A percentile compares a stretch with the other conserved stretches of the same genome.
Conservation (phyloP, 352 stramenopile species). For the Globisporangium spinosum region DNA sequence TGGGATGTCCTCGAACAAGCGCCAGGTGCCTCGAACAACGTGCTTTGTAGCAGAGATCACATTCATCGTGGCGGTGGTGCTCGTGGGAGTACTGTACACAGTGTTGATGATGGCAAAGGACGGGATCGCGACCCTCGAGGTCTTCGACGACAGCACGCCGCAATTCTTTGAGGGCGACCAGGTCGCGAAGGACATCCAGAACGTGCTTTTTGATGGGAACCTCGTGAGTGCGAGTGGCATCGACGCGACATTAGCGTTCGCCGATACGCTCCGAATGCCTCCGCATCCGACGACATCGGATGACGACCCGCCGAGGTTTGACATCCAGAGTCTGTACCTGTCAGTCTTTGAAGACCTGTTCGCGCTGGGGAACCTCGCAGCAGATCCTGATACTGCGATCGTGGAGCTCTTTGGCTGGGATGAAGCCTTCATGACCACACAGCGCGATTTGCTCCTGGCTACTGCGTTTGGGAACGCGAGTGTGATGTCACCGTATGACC, state of each 20-base stretch:
- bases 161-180: conserved; percentile 25
- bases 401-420: conserved; percentile 54
- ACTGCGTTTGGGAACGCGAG: conserved; percentile 40
- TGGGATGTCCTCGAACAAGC: conserved; percentile 40
- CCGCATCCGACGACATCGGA: conserved; percentile 46
- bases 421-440: conserved; percentile 29
- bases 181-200: conserved; percentile 22
- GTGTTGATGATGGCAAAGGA: conserved; percentile 45
- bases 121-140: conserved; percentile 36
- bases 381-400: conserved; percentile 23
- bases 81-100: conserved; percentile 50
- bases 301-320: conserved; percentile 34
- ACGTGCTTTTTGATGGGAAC: conserved; percentile 45
- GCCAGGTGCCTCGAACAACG: conserved; percentile 26
- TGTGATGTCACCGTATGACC: conserved; percentile 51
- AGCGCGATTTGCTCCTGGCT: conserved; percentile 25
- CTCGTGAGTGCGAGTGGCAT: conserved; percentile 34
- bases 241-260: conserved; percentile 42
- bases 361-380: conserved; percentile 25
- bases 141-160: conserved; percentile 33
- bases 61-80: conserved; percentile 34
- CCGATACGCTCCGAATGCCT: conserved; percentile 56
- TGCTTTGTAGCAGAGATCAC: conserved; percentile 50
- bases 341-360: conserved; percentile 41
- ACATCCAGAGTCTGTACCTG: conserved; percentile 41